Base-by-base conservation (phyloP, 2,329 filamentous ascomycete genomes). In the Trematosphaeria pertusa region DNA sequence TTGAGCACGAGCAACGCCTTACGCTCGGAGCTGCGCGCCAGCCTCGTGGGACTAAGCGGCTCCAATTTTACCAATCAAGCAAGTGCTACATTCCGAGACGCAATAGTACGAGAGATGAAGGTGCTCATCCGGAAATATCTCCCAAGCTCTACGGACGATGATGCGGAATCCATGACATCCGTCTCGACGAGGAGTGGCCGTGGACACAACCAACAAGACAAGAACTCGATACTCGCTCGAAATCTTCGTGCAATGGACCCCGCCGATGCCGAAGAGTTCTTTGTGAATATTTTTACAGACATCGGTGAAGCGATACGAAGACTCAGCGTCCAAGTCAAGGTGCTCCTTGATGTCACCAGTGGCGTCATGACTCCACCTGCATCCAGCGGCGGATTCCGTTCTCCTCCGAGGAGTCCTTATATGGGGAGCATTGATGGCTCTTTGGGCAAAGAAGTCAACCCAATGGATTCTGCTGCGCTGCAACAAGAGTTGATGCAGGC, bases 291-390 rank as follows among this genome's bases (percentile, higher is more conserved):
- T 12, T 99, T 97, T 64, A 87, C 91, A 14, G 86, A 88, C 24
- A 87, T 97, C 7, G 88, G 93, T 3, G 94, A 99, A 74, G 89
- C 89, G 3, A 71, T 99, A 37, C 82, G 94, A 46, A 83, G 94
- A 62, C 76, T 97, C 6, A 91, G 90, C 14, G 92, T 91, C 0
- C 93, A 97, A 68, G 88, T 94, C 44, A 99, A 99, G 70, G 86
- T 97, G 8, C 75, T 99, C n/a, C 79, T 99, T 8, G 94, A 99
- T 70, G 89, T 96, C 15, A 94, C 92, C 1, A 96, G 91, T 67
- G 87, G 84, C 10, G 80, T 89, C 40, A 78, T 81, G 14, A 69
- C 77, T 22, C 73, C 72, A 11, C 74, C 76, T 3, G 61, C 71
- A 3, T 50, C 71, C 61, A 52, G 61, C 28, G 61, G 70, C 35